Evolutionary conservation across 139 green algal species (phyloP), one percentile per base, ranked within the genome.

Genomic region (Auxenochlorella pyrenoidosa): DNA sequence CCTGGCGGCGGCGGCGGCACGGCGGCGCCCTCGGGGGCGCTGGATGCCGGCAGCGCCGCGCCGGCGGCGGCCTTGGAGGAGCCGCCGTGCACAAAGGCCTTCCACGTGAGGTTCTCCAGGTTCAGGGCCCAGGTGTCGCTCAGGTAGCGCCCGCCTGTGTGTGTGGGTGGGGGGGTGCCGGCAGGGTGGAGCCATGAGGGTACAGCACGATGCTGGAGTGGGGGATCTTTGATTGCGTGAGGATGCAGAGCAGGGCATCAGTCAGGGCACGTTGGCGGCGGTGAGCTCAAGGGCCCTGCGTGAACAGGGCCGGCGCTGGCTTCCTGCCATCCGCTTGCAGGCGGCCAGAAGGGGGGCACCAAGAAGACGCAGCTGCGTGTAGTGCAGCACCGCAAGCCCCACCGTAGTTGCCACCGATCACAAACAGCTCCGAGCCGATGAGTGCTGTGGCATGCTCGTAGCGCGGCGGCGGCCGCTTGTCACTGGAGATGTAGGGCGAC

Each of bases 371-470:
- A 3, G 32, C 24, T 36, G 36, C 36, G 32, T 30, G 1, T 16
- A 30, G 36, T 32, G 2, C 41, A 24, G 32, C 47, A 5, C 43
- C 38, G 12, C 79, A 91, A 54, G 5, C 40, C 79, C 38, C 81
- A 96, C 94, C 91, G 77, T 94, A 96, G 90, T 98, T 98, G 30
- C 97, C 97, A 1, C 96, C 97, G 5, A 99, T 82, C 1, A 99
- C 28, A 75, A 93, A 97, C 73, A 98, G 87, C 40, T 88, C 85
- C 54, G 70, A 75, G 18, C 92, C 93, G 43, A 99, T 3, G 12
- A 98, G 43, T 0, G 89, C 93, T 5, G 93, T 90, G 5, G 92
- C 94, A 38, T 98, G 96, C 92, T 98, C 95, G 84, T 98, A 98
- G 32, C 96, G 91, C 2, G 96, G 93, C 1, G 86, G 82, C 43